Base-by-base conservation (phyloP, 75 land plant species). In the Pinus taeda region DNA sequence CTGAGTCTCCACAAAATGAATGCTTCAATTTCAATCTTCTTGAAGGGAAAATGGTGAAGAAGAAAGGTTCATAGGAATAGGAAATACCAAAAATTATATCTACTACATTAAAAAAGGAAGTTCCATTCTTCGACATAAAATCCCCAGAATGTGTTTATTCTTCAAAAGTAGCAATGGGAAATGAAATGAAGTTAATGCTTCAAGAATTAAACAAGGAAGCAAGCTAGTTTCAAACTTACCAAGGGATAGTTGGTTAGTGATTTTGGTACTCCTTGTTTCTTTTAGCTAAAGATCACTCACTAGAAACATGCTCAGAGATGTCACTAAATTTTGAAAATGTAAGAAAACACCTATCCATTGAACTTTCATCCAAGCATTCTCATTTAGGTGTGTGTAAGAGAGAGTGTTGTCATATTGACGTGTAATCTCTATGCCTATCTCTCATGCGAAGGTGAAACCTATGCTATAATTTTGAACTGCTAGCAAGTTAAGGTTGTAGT, bases 231-330 rank as follows among this genome's bases (percentile, higher is more conserved):
- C 24, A 58, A 55, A 22, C 74, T 73, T 24, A 58, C 74, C 30
- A 73, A 73, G 33, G 74, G 56, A 56, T 58, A 73, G 22, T 56
- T n/a, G 74, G 12, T 53, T 53, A 53, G 57, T 73, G 74, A 33
- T 15, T 7, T 21, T 56, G 74, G 30, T 53, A 73, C 58, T 15
- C 74, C 74, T 56, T 26, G 36, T 73, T 73, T 73, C 74, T 56
- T 73, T 56, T 73, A 14, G 74, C 74, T 15, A 18, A 36, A 73
- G 74, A 73, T 24, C 58, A 36, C 33, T 73, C 74, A 53, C 74
- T 58, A 73, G 59, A 73, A 56, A 73, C 74, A 56, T 73, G 74
- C 58, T 73, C 74, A 56, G 58, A 73, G 36, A 22, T 26, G 21
- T 73, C 74, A 15, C 29, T 73, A 55, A 73, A 56, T 73, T 24